A percentile compares a stretch with the other conserved stretches of the same genome.
Evolutionary conservation across 768 basidiomycete species (phyloP).

Genomic region (Suillus fuscotomentosus): DNA sequence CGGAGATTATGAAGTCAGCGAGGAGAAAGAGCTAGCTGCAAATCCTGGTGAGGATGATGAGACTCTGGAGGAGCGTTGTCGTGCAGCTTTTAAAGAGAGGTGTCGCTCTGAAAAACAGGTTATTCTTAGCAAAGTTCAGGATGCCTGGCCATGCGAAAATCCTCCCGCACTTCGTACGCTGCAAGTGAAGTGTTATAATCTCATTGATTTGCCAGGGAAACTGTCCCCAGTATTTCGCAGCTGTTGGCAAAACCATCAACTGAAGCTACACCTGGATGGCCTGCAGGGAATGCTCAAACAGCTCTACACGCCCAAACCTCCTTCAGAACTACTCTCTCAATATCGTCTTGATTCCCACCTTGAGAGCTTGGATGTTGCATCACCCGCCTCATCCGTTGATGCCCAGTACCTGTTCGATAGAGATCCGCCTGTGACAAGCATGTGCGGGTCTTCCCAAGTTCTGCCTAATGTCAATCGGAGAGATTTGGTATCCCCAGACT

Average conservation of each 20-base stretch:
- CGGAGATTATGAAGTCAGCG: not conserved
- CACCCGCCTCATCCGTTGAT: not conserved
- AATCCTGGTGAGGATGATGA: not conserved
- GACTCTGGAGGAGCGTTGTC: not conserved
- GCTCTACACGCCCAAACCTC: not conserved
- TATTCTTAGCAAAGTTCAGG: not conserved
- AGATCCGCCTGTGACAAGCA: constrained; percentile 1
- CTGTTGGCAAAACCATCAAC: not conserved
- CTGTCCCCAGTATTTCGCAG: not conserved
- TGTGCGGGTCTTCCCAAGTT: not conserved
- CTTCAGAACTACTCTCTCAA: not conserved
- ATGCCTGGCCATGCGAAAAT: not conserved
- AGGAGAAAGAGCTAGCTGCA: not conserved
- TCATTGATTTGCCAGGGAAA: not conserved
- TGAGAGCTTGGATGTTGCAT: not conserved
- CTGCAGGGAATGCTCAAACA: not conserved
- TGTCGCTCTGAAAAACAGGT: not conserved
- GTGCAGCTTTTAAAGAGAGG: not conserved
- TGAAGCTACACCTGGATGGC: not conserved
- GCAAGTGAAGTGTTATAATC: not conserved
- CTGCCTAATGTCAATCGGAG: not conserved
- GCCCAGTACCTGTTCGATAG: constrained; percentile 6
- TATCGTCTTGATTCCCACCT: not conserved
- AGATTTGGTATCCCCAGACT: not conserved
- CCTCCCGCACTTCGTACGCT: not conserved